A percentile compares a stretch with the other conserved stretches of the same genome.
Evolutionary conservation across 495 filamentous ascomycete species (phyloP).

Genomic region (Stereocaulon alpinum): DNA sequence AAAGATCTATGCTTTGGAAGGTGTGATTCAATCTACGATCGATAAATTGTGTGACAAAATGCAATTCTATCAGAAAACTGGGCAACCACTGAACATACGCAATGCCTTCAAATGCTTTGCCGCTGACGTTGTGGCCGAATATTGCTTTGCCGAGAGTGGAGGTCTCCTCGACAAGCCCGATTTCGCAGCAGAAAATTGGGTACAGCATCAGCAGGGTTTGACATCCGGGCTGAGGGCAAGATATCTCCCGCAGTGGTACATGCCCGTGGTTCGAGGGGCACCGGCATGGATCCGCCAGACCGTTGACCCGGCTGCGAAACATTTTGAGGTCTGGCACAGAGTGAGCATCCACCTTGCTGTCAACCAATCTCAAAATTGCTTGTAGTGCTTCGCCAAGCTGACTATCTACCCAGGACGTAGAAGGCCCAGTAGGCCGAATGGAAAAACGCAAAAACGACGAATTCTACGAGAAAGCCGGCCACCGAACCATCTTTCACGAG

Average conservation of each 20-base stretch:
- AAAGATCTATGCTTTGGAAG: constrained; percentile 11
- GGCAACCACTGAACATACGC: constrained; percentile 26
- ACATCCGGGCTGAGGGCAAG: constrained; percentile 10
- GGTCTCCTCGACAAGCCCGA: constrained; percentile 25
- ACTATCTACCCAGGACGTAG: background rate
- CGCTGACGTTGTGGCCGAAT: constrained; percentile 35
- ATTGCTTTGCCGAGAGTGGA: constrained; percentile 33
- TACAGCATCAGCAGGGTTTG: constrained; percentile 11
- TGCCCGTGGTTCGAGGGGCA: constrained; percentile 15
- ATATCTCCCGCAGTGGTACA: constrained; percentile 10
- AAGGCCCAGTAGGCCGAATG: constrained; percentile 14
- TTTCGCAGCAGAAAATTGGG: constrained; percentile 9
- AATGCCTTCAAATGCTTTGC: constrained; percentile 31
- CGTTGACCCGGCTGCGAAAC: constrained; percentile 16
- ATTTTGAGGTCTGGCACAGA: constrained; percentile 17
- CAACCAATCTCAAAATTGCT: no score
- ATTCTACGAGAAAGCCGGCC: constrained; percentile 15
- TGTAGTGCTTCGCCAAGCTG: background rate
- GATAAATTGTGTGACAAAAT: constrained; percentile 28
- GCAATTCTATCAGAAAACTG: constrained; percentile 24
- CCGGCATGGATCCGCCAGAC: constrained; percentile 10
- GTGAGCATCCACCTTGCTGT: constrained; percentile 1
- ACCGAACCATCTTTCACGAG: constrained; percentile 20
- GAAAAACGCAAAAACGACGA: constrained; percentile 14
- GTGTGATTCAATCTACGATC: constrained; percentile 14